Conservation (phyloP, 2,329 filamentous ascomycete species). For the Colletotrichum phormii region DNA sequence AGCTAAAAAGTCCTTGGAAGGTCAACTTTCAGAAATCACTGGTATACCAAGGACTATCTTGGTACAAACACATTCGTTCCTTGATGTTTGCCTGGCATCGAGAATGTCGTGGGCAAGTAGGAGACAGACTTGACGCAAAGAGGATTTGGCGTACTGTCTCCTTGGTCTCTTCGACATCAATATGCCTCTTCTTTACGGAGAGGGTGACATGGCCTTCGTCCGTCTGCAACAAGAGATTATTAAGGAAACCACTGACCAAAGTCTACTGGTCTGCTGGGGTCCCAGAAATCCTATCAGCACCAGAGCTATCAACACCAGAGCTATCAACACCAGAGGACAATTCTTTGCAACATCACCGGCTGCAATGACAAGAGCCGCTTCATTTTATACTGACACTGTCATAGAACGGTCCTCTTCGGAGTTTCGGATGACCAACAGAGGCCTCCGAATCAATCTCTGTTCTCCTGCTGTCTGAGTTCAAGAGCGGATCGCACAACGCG, state of each 20-base stretch:
- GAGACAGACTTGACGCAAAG: neutral
- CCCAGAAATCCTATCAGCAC: neutral
- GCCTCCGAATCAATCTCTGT: neutral
- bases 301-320: too few species aligned
- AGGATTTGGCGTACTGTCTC: neutral
- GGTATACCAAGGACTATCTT: constrained; percentile 38
- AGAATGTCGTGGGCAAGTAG: constrained; percentile 34
- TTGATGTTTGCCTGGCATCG: constrained; percentile 32
- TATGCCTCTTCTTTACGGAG: neutral
- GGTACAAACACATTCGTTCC: neutral
- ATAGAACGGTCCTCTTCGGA: neutral
- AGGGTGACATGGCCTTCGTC: constrained; percentile 36
- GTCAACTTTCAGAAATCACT: constrained; percentile 43
- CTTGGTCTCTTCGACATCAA: neutral
- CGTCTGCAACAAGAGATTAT: constrained; percentile 43
- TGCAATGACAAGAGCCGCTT: neutral
- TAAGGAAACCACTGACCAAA: constrained; percentile 21
- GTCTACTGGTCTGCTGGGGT: constrained; percentile 36
- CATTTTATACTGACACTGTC: neutral
- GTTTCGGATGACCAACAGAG: neutral
- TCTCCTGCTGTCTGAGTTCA: neutral
- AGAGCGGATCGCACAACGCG: neutral
- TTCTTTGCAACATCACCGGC: neutral
- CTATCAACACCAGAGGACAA: neutral
- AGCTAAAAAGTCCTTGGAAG: constrained; percentile 7